These are phyloP conservation scores for Camellia granthamiana DNA, from an alignment of 148 eudicot genomes.

Conservation along the genomic window DNA sequence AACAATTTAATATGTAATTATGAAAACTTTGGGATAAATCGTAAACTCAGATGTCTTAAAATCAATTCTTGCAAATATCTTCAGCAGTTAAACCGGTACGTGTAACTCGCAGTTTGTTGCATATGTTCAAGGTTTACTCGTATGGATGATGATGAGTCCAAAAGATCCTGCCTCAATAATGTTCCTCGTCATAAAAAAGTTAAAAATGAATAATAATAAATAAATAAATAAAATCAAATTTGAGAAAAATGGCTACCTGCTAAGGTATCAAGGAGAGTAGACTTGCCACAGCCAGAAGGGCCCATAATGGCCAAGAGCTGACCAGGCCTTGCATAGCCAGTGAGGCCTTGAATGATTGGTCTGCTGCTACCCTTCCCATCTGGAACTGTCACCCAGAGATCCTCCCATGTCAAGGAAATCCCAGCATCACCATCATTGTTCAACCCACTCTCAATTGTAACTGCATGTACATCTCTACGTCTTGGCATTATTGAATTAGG, in stretches of 20 bases:
- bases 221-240: too few relatives aligned
- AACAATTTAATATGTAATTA: too few relatives aligned
- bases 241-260: constrained; percentile 6
- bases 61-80: too few relatives aligned
- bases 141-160: too few relatives aligned
- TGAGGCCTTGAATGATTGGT: constrained; percentile 16
- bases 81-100: too few relatives aligned
- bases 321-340: constrained; percentile 1
- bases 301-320: constrained; percentile 25
- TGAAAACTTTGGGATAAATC: too few relatives aligned
- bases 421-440: background rate
- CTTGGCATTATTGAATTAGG: background rate
- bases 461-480: background rate
- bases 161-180: too few relatives aligned
- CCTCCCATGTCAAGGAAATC: constrained; percentile 21
- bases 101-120: too few relatives aligned
- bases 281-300: constrained; percentile 23
- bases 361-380: constrained; percentile 11
- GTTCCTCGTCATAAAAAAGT: too few relatives aligned
- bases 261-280: constrained; percentile 20
- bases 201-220: too few relatives aligned
- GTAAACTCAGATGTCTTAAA: too few relatives aligned
- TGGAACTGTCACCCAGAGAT: constrained; percentile 21
- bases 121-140: too few relatives aligned
- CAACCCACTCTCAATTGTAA: background rate